Conservation (phyloP, 257 asterid species). For the Agastache rugosa region DNA sequence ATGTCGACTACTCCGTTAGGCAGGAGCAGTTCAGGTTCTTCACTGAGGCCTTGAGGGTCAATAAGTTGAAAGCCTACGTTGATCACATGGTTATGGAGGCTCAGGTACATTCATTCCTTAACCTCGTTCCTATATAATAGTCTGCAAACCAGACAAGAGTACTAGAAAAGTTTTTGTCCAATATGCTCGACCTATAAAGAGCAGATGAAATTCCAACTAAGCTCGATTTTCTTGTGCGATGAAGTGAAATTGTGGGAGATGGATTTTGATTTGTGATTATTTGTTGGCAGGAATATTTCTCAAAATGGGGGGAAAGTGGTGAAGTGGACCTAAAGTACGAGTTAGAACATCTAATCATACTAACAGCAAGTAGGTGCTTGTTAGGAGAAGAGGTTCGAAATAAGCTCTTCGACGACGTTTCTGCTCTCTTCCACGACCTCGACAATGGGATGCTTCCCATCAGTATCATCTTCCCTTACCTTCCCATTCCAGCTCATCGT, state of each 20-base stretch:
- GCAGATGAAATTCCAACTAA: too few relatives aligned
- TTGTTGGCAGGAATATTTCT: conserved; percentile 67
- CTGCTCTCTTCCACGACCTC: conserved; percentile 90
- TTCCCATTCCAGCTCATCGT: conserved; percentile 87
- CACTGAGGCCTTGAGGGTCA: conserved; percentile 83
- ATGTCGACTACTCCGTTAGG: conserved; percentile 75
- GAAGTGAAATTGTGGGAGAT: too few relatives aligned
- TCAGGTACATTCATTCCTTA: conserved; percentile 54
- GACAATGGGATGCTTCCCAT: conserved; percentile 94
- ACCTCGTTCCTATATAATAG: too few relatives aligned
- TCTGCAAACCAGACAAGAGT: too few relatives aligned
- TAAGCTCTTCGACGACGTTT: conserved; percentile 80
- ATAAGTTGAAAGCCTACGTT: conserved; percentile 73
- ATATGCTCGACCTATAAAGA: too few relatives aligned
- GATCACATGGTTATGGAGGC: conserved; percentile 87
- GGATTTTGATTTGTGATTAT: too few relatives aligned
- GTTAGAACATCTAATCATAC: conserved; percentile 82
- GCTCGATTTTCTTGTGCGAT: too few relatives aligned
- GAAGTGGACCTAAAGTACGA: conserved; percentile 87
- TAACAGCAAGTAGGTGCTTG: conserved; percentile 85
- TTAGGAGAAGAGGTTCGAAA: conserved; percentile 89
- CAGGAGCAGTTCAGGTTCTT: conserved; percentile 95
- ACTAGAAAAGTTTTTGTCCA: too few relatives aligned
- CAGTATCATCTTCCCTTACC: conserved; percentile 86
- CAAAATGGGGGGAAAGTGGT: conserved; percentile 91